phyloP scores from a whole-genome alignment of 306 rosid genomes.

The Senna tora region DNA sequence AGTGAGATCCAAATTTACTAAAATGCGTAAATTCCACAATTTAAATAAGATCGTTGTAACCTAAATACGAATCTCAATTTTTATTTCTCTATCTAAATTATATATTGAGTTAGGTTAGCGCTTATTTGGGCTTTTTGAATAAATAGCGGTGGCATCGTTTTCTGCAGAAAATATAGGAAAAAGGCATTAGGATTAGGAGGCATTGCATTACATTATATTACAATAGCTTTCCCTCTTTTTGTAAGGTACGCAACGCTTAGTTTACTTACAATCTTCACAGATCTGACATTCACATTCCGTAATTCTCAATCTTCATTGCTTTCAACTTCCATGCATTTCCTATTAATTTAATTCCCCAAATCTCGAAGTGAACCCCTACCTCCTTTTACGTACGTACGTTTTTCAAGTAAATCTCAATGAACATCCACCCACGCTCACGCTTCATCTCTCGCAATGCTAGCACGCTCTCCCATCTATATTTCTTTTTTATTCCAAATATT shows the following conservation, averaged over 20 bases:
- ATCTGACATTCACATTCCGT: slow-evolving; percentile 75
- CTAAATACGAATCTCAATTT: no score
- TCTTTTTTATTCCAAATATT: slow-evolving; percentile 42
- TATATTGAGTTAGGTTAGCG: slow-evolving; percentile 25
- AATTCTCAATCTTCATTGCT: slow-evolving; percentile 57
- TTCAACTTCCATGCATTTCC: neutral
- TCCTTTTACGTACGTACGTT: no score
- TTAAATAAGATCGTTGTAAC: no score
- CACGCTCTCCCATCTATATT: slow-evolving; percentile 67
- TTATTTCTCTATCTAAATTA: no score
- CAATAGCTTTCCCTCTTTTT: slow-evolving; percentile 37
- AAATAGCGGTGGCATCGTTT: slow-evolving; percentile 32
- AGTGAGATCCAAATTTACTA: no score
- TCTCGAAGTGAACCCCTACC: slow-evolving; percentile 67
- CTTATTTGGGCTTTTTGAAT: slow-evolving; percentile 34
- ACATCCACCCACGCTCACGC: slow-evolving; percentile 40
- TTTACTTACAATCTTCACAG: slow-evolving; percentile 31
- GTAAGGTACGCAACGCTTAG: slow-evolving; percentile 44
- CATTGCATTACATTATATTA: no score
- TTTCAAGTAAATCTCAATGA: no score
- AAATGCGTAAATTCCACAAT: no score
- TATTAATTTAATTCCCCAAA: slow-evolving; percentile 28
- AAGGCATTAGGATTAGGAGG: slow-evolving; percentile 9
- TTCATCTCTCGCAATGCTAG: slow-evolving; percentile 42
- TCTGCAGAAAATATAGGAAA: slow-evolving; percentile 28